Conservation (phyloP, 1,139 yeast species). For the Pichia inconspicua region DNA sequence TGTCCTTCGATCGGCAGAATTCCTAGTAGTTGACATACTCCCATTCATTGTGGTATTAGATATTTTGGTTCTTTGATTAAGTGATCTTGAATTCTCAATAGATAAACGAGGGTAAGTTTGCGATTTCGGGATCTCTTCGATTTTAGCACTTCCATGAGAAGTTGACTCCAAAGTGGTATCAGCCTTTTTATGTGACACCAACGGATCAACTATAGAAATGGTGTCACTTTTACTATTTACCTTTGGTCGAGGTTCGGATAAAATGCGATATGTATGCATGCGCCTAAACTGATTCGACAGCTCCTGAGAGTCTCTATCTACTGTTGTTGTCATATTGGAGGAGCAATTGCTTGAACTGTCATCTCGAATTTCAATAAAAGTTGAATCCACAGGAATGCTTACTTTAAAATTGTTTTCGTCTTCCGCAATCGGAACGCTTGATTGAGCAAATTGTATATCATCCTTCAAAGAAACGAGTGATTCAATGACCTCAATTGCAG, state of each 20-base stretch:
- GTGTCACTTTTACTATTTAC: background rate
- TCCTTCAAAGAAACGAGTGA: background rate
- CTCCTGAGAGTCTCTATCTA: background rate
- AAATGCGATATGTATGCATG: conserved; percentile 7
- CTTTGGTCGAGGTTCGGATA: conserved; percentile 4
- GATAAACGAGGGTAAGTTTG: conserved; percentile 9
- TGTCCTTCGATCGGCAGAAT: conserved; percentile 17
- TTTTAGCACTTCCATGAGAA: background rate
- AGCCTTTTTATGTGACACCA: conserved; percentile 1
- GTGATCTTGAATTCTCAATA: background rate
- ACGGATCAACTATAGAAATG: conserved; percentile 5
- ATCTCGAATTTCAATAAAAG: conserved; percentile 2
- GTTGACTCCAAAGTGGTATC: background rate
- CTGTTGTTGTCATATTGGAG: background rate
- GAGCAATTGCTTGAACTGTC: conserved; percentile 9
- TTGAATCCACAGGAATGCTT: conserved; percentile 3
- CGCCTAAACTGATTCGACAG: background rate
- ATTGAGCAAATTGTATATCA: background rate
- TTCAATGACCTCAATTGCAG: background rate
- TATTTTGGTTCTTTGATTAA: background rate
- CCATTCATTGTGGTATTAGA: background rate
- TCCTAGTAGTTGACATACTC: background rate
- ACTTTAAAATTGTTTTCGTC: conserved; percentile 10
- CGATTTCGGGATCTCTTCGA: background rate
- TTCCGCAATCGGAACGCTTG: background rate